These are phyloP conservation scores for Fusarium sublunatum DNA, from an alignment of 2,329 filamentous ascomycete species.

Conservation along the genomic window DNA sequence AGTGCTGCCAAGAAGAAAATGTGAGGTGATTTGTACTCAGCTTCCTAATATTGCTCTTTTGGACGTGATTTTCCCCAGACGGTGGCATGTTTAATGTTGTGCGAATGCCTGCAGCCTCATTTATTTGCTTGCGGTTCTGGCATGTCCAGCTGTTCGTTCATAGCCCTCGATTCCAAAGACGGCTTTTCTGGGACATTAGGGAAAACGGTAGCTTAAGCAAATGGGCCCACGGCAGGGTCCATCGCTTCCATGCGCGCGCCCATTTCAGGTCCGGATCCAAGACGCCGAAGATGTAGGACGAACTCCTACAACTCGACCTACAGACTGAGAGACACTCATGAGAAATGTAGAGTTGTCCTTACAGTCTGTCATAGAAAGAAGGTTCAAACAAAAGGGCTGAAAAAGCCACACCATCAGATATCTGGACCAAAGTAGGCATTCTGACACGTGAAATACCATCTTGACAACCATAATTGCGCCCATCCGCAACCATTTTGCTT, in stretches of 20 bases:
- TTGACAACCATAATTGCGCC: conserved; percentile 11
- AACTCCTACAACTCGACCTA: conserved; percentile 2
- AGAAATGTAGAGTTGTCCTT: background rate
- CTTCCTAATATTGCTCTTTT: conserved; percentile 20
- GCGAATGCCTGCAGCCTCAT: conserved; percentile 42
- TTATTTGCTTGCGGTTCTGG: conserved; percentile 44
- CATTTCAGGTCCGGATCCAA: conserved; percentile 35
- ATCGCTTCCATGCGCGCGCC: conserved; percentile 26
- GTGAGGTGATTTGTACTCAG: conserved; percentile 8
- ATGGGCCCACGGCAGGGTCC: conserved; percentile 43
- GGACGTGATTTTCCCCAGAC: conserved; percentile 20
- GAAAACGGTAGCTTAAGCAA: conserved; percentile 26
- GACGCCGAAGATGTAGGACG: conserved; percentile 37
- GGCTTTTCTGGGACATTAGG: background rate
- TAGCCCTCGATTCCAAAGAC: conserved; percentile 9
- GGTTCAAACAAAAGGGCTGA: conserved; percentile 2
- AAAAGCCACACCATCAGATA: background rate
- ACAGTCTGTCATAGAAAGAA: background rate
- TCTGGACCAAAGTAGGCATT: background rate
- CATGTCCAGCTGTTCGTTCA: conserved; percentile 37
- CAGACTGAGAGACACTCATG: background rate
- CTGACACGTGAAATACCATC: conserved; percentile 36
- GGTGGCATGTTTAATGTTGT: conserved; percentile 44
- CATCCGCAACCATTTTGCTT: conserved; percentile 11
- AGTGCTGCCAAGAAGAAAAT: conserved; percentile 32